Evolutionary conservation across 257 asterid species (phyloP).

Genomic region (Petunia axillaris): DNA sequence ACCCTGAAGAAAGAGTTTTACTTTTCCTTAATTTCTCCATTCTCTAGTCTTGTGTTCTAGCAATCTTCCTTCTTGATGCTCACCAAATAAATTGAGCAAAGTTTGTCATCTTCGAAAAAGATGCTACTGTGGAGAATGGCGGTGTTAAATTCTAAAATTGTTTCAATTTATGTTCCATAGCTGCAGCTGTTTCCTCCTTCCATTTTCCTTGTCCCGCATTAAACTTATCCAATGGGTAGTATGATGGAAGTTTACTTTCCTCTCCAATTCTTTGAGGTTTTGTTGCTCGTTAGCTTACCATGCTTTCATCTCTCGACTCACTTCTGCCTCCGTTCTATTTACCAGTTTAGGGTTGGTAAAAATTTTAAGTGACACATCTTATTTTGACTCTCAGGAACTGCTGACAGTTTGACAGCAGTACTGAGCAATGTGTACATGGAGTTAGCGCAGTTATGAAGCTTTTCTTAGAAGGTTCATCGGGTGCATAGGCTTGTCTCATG

Average conservation of each 20-base stretch:
- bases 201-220: neutral
- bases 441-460: conserved; percentile 13
- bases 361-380: neutral
- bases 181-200: conserved; percentile 6
- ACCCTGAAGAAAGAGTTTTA: neutral
- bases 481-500: neutral
- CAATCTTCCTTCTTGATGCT: neutral
- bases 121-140: neutral
- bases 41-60: neutral
- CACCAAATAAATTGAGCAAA: neutral
- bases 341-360: neutral
- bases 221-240: neutral
- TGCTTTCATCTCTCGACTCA: neutral
- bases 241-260: neutral
- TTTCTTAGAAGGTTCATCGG: conserved; percentile 7
- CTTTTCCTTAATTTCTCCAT: neutral
- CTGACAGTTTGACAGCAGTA: conserved; percentile 19
- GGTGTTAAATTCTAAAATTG: no score
- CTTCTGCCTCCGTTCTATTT: neutral
- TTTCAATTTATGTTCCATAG: neutral
- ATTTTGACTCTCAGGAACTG: conserved; percentile 7
- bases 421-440: conserved; percentile 14
- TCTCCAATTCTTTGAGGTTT: neutral
- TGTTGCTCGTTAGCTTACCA: neutral
- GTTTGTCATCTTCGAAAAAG: neutral